phyloP scores from a whole-genome alignment of 2,329 filamentous ascomycete species.

The Botryotinia convoluta region DNA sequence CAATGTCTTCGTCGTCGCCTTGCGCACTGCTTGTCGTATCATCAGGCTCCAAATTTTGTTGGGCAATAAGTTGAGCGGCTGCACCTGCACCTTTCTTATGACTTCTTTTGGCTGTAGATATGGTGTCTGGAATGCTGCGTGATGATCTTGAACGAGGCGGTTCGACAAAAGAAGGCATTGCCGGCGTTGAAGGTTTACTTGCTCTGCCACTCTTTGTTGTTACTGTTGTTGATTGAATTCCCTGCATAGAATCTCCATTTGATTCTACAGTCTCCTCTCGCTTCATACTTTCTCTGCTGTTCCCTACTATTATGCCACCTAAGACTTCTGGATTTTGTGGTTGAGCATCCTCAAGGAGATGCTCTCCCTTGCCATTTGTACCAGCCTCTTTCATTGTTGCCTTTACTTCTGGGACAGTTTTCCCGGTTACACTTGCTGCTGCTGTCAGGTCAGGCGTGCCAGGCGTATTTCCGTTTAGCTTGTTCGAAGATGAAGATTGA shows the following conservation, averaged over 20 bases:
- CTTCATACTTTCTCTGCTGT: constrained; percentile 46
- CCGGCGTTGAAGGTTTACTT: constrained; percentile 65
- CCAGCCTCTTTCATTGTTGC: constrained; percentile 50
- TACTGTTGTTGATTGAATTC: constrained; percentile 39
- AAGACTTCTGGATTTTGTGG: constrained; percentile 38
- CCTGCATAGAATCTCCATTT: constrained; percentile 43
- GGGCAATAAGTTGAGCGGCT: constrained; percentile 37
- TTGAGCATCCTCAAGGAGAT: constrained; percentile 37
- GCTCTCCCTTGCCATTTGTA: constrained; percentile 36
- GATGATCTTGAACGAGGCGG: constrained; percentile 52
- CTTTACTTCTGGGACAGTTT: constrained; percentile 49
- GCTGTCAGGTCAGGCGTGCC: constrained; percentile 37
- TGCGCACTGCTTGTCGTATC: constrained; percentile 46
- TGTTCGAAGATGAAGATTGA: constrained; percentile 59
- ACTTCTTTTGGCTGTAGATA: constrained; percentile 48
- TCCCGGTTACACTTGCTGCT: constrained; percentile 36
- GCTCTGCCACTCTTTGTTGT: constrained; percentile 60
- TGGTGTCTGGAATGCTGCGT: constrained; percentile 42
- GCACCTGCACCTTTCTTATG: constrained; percentile 56
- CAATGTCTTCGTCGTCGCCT: constrained; percentile 54
- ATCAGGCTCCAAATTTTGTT: constrained; percentile 44
- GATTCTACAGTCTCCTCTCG: constrained; percentile 50
- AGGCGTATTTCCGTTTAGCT: constrained; percentile 51
- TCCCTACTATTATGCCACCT: constrained; percentile 36
- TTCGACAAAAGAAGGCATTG: constrained; percentile 58